phyloP scores from a whole-genome alignment of 768 basidiomycete species.

The Trametes gibbosa region DNA sequence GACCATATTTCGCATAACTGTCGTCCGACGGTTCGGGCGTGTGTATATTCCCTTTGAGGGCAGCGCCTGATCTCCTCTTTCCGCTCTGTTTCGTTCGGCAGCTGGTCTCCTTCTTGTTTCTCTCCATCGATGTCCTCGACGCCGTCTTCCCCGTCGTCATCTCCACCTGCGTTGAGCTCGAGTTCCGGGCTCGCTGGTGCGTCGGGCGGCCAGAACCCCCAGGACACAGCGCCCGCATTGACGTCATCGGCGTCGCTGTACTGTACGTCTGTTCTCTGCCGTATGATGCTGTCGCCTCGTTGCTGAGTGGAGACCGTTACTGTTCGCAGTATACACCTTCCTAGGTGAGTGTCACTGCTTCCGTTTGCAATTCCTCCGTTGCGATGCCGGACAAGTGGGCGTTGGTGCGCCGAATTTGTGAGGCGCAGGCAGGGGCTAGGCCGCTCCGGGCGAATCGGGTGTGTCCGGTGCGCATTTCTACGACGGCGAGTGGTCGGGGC shows the following conservation, averaged over 20 bases:
- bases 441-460: slow-evolving; percentile 10
- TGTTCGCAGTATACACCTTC: slow-evolving; percentile 26
- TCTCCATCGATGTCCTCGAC: slow-evolving; percentile 11
- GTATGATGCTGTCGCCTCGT: background rate
- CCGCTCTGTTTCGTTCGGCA: background rate
- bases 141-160: slow-evolving; percentile 2
- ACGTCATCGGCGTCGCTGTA: slow-evolving; percentile 23
- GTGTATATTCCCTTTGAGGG: background rate
- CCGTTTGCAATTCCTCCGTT: background rate
- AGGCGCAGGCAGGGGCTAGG: slow-evolving; percentile 3
- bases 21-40: background rate
- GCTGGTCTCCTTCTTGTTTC: slow-evolving; percentile 9
- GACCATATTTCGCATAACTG: slow-evolving; percentile 6
- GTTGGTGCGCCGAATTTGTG: slow-evolving; percentile 1
- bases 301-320: slow-evolving; percentile 9
- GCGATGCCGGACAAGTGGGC: background rate
- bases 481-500: background rate
- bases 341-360: slow-evolving; percentile 17
- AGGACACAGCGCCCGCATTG: slow-evolving; percentile 2
- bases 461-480: background rate
- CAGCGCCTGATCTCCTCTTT: slow-evolving; percentile 1
- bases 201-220: slow-evolving; percentile 1
- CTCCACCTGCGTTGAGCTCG: background rate
- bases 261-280: slow-evolving; percentile 14
- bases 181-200: background rate